These are phyloP conservation scores for Hemisphaericaspora xylofermentans DNA, from an alignment of 1,139 yeast genomes.

Conservation along the genomic window DNA sequence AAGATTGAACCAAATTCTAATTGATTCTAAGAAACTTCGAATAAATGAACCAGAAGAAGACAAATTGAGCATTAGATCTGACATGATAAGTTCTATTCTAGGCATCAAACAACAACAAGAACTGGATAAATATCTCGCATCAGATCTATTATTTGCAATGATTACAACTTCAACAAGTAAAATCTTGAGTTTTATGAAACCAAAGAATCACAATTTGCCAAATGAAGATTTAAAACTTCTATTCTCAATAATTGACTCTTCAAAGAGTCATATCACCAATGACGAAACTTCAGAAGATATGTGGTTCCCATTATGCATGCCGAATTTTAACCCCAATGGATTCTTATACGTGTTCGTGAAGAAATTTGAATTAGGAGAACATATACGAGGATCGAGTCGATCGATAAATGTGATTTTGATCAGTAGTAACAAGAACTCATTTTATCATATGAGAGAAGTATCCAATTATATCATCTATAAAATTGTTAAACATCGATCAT, in stretches of 20 bases:
- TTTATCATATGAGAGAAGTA: slow-evolving; percentile 67
- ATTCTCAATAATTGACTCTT: slow-evolving; percentile 28
- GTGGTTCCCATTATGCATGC: slow-evolving; percentile 93
- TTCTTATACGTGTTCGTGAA: slow-evolving; percentile 80
- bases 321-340: slow-evolving; percentile 85
- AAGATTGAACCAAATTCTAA: slow-evolving; percentile 30
- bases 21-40: slow-evolving; percentile 25
- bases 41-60: slow-evolving; percentile 4
- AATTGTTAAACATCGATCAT: slow-evolving; percentile 34
- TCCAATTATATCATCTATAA: slow-evolving; percentile 53
- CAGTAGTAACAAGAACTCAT: slow-evolving; percentile 81
- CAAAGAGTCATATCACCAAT: slow-evolving; percentile 12
- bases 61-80: slow-evolving; percentile 7
- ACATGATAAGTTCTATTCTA: not conserved
- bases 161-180: slow-evolving; percentile 23
- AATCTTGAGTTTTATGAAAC: slow-evolving; percentile 33
- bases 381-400: slow-evolving; percentile 18
- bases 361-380: slow-evolving; percentile 40
- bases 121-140: slow-evolving; percentile 17
- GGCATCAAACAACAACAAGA: slow-evolving; percentile 2
- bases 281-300: slow-evolving; percentile 55
- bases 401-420: slow-evolving; percentile 66
- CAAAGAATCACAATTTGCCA: slow-evolving; percentile 32
- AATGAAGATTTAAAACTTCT: slow-evolving; percentile 34
- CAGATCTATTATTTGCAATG: slow-evolving; percentile 38